Conservation (phyloP, 2,329 filamentous ascomycete genomes). For the Fusarium zealandicum region DNA sequence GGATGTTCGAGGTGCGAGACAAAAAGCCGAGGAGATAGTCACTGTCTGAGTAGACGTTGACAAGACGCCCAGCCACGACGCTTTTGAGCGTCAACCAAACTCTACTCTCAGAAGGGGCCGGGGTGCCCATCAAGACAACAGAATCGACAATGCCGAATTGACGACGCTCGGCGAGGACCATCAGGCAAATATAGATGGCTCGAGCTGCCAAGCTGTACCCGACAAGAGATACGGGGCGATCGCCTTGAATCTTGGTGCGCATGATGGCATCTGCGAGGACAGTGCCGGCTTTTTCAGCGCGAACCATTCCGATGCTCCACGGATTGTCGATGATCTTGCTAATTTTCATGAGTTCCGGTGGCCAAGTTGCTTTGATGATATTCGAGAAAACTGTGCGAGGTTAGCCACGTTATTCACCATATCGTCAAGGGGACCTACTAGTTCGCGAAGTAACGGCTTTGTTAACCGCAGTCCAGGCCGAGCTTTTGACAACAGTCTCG, state of each 20-base stretch:
- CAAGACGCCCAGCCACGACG: constrained; percentile 81
- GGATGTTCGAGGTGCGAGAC: constrained; percentile 81
- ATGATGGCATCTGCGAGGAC: constrained; percentile 83
- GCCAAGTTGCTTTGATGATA: constrained; percentile 68
- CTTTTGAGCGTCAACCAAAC: constrained; percentile 81
- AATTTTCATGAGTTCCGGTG: constrained; percentile 68
- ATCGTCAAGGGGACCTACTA: constrained; percentile 49
- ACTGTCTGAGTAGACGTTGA: constrained; percentile 88
- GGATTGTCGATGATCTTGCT: constrained; percentile 82
- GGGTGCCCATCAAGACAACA: constrained; percentile 83
- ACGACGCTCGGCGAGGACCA: constrained; percentile 77
- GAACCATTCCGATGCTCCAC: constrained; percentile 77
- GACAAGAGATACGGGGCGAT: constrained; percentile 79
- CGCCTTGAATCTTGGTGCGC: constrained; percentile 78
- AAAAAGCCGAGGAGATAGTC: constrained; percentile 90
- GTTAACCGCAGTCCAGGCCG: constrained; percentile 78
- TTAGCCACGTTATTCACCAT: not conserved
- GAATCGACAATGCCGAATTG: constrained; percentile 89
- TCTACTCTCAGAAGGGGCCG: constrained; percentile 73
- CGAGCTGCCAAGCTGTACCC: constrained; percentile 85
- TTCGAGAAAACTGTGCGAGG: constrained; percentile 57
- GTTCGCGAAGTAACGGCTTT: constrained; percentile 56
- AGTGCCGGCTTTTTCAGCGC: constrained; percentile 74
- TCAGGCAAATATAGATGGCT: constrained; percentile 84
- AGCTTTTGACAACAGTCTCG: constrained; percentile 77